These are phyloP conservation scores for Cystofilobasidium macerans DNA, from an alignment of 768 basidiomycete genomes.

Conservation along the genomic window DNA sequence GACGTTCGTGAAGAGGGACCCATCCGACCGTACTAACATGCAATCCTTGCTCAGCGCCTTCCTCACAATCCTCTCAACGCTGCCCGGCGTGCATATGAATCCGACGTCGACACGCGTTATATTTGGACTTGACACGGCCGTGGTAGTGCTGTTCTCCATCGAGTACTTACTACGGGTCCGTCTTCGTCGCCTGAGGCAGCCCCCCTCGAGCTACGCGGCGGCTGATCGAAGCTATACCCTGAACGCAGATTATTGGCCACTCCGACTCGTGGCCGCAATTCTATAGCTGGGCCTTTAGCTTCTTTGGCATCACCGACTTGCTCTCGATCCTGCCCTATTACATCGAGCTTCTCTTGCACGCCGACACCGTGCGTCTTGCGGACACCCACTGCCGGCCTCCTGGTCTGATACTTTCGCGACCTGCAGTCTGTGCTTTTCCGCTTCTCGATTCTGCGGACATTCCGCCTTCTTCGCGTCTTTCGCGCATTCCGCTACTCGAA, in stretches of 20 bases:
- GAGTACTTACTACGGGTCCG: constrained; percentile 41
- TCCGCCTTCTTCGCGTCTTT: constrained; percentile 78
- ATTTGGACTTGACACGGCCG: constrained; percentile 76
- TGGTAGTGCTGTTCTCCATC: constrained; percentile 75
- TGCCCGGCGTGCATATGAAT: constrained; percentile 38
- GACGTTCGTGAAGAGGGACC: not conserved
- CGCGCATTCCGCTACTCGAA: constrained; percentile 75
- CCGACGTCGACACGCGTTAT: constrained; percentile 55
- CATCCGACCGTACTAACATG: not conserved
- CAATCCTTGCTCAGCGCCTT: constrained; percentile 31
- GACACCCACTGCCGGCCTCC: not conserved
- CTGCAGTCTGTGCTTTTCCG: constrained; percentile 68
- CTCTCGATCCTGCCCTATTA: constrained; percentile 81
- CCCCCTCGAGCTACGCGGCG: constrained; percentile 31
- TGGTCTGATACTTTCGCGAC: constrained; percentile 2
- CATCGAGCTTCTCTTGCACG: constrained; percentile 66
- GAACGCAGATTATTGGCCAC: constrained; percentile 46
- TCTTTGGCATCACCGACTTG: constrained; percentile 75
- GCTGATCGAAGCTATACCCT: not conserved
- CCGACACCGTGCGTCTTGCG: constrained; percentile 60
- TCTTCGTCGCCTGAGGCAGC: not conserved
- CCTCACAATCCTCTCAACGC: constrained; percentile 37
- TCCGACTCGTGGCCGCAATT: constrained; percentile 59
- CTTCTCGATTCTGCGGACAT: constrained; percentile 82
- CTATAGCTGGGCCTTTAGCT: constrained; percentile 34